Evolutionary conservation across 768 basidiomycete genomes (phyloP), one percentile per base, ranked within the genome.

Genomic region (Coprinopsis marcescibilis): DNA sequence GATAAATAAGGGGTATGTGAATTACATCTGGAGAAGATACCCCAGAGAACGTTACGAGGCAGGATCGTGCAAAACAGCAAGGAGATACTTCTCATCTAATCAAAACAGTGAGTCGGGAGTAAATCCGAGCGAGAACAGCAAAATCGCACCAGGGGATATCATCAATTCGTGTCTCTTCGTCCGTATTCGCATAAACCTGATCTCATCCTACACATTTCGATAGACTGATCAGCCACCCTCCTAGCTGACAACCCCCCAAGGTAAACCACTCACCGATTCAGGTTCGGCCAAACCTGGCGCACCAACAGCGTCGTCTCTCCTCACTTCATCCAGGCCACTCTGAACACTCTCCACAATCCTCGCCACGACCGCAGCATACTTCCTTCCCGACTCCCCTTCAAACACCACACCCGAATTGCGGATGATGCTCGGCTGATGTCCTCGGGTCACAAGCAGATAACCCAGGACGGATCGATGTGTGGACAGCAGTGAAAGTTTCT

Each of bases 111-210:
- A 43, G 15, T 14, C 26, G 13, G 12, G 27, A 29, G n/a, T n/a
- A 27, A 7, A 40, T 11, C 24, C 6, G 26, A 17, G 14, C 26
- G 5, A 4, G 25, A 15, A 19, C 14, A 43, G 10, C n/a, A 20
- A n/a, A 27, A 14, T 4, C 26, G 6, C 12, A 90, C 93, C 88
- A 47, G 93, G 93, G 2, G 93, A 89, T 50, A 96, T 92, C 85
- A 96, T 88, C 48, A 96, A 71, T 59, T 95, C 93, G 62, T 96
- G 93, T 43, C 86, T 76, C 60, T 80, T 89, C 49, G 93, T 95
- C 40, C 93, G 78, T 66, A 95, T 91, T 48, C 92, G 71, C 78
- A 96, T 81, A 57, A 95, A 89, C 50, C 80, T 78, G 36, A 95
- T 73, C 20, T 89, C 85, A 60, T 94, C 92, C 90, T 94, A 54